Conservation (phyloP, 106 monocot species). For the Dendrobium catenatum region DNA sequence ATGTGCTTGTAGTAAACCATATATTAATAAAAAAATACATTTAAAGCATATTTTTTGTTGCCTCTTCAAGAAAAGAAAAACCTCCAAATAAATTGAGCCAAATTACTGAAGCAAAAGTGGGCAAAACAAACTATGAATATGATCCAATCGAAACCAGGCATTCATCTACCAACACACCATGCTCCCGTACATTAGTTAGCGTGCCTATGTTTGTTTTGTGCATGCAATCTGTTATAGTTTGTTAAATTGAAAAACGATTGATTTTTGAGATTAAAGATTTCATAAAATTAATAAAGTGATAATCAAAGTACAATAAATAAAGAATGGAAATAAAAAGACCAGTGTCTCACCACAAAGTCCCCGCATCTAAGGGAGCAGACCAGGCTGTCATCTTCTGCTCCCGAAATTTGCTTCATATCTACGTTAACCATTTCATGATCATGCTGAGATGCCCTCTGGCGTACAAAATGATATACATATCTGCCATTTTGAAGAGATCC, state of each 20-base stretch:
- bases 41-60: background rate
- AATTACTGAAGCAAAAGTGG: background rate
- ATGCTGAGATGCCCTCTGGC: conserved; percentile 18
- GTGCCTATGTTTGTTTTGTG: background rate
- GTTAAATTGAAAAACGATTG: background rate
- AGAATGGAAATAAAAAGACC: background rate
- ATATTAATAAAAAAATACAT: background rate
- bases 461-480: conserved; percentile 64
- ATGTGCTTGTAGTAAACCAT: background rate
- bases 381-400: conserved; percentile 12
- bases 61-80: background rate
- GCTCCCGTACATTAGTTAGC: background rate
- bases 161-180: background rate
- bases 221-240: background rate
- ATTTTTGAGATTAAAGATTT: background rate
- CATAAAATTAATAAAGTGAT: background rate
- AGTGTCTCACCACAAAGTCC: conserved; percentile 73
- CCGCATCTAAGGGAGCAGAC: conserved; percentile 64
- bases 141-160: background rate
- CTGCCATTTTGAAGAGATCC: conserved; percentile 31
- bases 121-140: background rate
- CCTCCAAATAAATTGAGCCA: background rate
- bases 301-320: background rate
- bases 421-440: conserved; percentile 6
- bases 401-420: conserved; percentile 15